Conservation (phyloP, 2,329 filamentous ascomycete genomes). For the Bipolaris bicolor region DNA sequence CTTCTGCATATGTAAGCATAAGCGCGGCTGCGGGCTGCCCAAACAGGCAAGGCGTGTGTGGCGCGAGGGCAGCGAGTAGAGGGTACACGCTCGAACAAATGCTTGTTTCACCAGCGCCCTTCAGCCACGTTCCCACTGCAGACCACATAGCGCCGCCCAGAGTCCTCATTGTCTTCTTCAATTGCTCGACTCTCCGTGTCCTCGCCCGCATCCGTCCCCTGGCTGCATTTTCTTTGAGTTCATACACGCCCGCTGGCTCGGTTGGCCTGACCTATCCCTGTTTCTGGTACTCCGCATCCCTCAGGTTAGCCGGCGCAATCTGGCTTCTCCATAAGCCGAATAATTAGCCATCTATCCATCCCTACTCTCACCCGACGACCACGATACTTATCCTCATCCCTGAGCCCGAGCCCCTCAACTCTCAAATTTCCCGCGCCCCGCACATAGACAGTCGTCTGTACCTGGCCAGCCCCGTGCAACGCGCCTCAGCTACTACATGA, state of each 20-base stretch:
- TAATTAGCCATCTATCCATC: not conserved
- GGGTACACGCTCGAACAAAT: no score
- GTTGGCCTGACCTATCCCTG: no score
- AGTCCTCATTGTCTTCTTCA: no score
- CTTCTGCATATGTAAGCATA: no score
- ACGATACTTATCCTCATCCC: constrained; percentile 18
- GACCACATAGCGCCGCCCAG: no score
- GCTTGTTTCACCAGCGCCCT: no score
- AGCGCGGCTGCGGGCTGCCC: no score
- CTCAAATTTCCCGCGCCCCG: not conserved
- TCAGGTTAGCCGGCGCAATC: constrained; percentile 9
- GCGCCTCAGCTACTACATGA: constrained; percentile 19
- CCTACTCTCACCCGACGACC: constrained; percentile 18
- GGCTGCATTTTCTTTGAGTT: not conserved
- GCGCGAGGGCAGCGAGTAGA: no score
- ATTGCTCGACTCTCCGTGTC: no score
- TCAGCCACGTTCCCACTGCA: no score
- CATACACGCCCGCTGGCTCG: no score
- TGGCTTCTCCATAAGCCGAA: constrained; percentile 26
- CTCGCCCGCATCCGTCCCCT: not conserved
- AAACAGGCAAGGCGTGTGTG: no score
- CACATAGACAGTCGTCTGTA: constrained; percentile 1
- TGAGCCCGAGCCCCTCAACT: not conserved
- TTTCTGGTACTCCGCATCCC: not conserved
- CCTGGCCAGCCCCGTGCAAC: not conserved